Percentiles rank a stretch among this genome's conserved stretches.
Evolutionary conservation across 805 yeast species (phyloP).

Genomic region (Yarrowia keelungensis): DNA sequence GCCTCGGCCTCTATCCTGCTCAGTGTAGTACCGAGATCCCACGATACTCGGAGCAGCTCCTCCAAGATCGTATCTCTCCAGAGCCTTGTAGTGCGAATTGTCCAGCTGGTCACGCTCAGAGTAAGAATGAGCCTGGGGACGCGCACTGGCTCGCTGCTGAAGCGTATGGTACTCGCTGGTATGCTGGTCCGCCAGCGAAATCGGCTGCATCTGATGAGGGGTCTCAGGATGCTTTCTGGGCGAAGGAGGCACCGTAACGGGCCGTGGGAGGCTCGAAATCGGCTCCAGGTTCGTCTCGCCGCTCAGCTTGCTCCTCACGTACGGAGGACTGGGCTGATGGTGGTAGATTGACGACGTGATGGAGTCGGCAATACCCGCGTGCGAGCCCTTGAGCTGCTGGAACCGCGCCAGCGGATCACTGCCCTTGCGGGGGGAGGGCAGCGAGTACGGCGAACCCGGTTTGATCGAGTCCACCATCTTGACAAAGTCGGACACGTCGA

Average conservation of each 20-base stretch:
- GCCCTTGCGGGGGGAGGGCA: constrained; percentile 23
- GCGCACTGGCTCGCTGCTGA: constrained; percentile 37
- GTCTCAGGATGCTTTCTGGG: constrained; percentile 1
- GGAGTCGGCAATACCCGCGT: constrained; percentile 50
- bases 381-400: constrained; percentile 49
- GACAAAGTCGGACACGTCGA: constrained; percentile 68
- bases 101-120: constrained; percentile 37
- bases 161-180: constrained; percentile 31
- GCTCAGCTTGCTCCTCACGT: constrained; percentile 17
- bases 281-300: constrained; percentile 25
- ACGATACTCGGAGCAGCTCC: background rate
- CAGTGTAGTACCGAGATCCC: constrained; percentile 28
- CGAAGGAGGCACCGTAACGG: constrained; percentile 29
- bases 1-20: constrained; percentile 33
- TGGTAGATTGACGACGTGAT: constrained; percentile 45
- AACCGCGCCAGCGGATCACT: constrained; percentile 48
- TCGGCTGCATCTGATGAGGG: constrained; percentile 18
- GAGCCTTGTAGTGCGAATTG: constrained; percentile 35
- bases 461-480: constrained; percentile 70
- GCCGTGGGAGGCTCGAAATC: background rate
- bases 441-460: constrained; percentile 54
- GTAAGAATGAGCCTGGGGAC: constrained; percentile 24
- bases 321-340: constrained; percentile 40
- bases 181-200: constrained; percentile 39
- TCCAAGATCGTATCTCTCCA: constrained; percentile 13